Evolutionary conservation across 495 filamentous ascomycete species (phyloP), one percentile per base, ranked within the genome.

Genomic region (Aspergillus sclerotioniger): DNA sequence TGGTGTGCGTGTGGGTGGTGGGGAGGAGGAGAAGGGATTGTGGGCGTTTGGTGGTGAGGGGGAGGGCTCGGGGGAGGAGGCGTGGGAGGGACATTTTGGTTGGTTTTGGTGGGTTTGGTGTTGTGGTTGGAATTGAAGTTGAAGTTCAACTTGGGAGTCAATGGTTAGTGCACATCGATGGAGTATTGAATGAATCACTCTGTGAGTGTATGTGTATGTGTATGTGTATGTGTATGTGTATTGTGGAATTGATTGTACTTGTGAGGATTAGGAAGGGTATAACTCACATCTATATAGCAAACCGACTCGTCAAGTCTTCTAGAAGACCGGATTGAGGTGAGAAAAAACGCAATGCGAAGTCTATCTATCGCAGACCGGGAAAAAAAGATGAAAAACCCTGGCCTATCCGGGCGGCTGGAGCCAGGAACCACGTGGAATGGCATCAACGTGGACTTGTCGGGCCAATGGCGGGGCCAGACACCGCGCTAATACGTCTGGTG

Each of bases 351-450:
- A 25, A 25, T 5, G 25, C 25, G 25, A 25, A 25, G 25, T 25
- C 25, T 25, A 25, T 25, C 25, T 25, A 25, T 25, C 25, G 25
- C 25, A 25, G 25, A 31, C 25, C 29, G 31, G 31, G 19, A 50
- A 50, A 50, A 50, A 50, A 50, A 2, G 46, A 49, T n/a, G 25
- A 32, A 50, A 50, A 50, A 50, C 25, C 47, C 47, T 50, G 46
- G 20, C 46, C 28, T n/a, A 32, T 50, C 47, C 47, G 25, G 16
- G 31, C 13, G 9, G 17, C 17, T 47, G 17, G 37, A n/a, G 5
- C 37, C 10, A 7, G 1, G n/a, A 15, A 21, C 47, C 47, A 50
- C 47, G 47, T 50, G 47, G 47, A 15, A 50, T 31, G 25, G 37
- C 37, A 41, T 41, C 37, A n/a, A 6, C 12, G 37, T 41, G 37